Base-by-base conservation (phyloP, 352 stramenopile genomes). In the Phytopythium chamaehyphon region DNA sequence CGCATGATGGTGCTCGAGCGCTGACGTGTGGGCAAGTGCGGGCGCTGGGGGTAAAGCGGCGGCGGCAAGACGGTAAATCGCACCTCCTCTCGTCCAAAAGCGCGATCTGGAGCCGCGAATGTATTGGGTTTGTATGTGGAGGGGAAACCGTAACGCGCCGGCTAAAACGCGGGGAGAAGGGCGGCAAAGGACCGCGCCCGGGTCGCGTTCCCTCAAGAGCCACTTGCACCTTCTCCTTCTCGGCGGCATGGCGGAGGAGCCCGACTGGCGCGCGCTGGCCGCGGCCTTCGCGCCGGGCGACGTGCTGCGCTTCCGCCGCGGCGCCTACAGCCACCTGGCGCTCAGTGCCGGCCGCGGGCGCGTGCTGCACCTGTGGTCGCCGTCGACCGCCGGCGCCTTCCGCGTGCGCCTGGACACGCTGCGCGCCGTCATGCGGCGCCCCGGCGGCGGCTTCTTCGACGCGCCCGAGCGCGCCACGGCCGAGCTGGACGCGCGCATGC, bases 331-430 rank as follows among this genome's bases (percentile, higher is more conserved):
- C 48, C 78, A 90, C 67, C 35, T 90, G 39, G 78, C 66, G 11
- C 49, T 90, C 31, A 86, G 81, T 49, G 42, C 64, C 5, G 76
- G 73, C 23, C 50, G 60, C n/a, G 59, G 64, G 11, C 66, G 54
- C 35, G 69, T 90, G 33, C 72, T 84, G 51, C 78, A 90, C 44
- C 60, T 90, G 19, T 90, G 78, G 78, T 79, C 75, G 18, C 69
- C 73, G 6, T 59, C 54, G 28, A 33, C 5, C 9, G 48, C 61
- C 31, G 38, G 45, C 49, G 62, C 66, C 47, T 90, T 88, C 52
- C 51, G 64, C 26, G 78, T 90, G 57, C 78, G 76, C 38, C 69
- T 87, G 51, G 78, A 90, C 53, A 75, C 67, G 36, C 55, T 90
- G 33, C 62, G 73, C 44, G 66, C 64, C 37, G 70, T 87, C 43